Conservation (phyloP, 805 yeast species). For the Torulaspora gathmanii region DNA sequence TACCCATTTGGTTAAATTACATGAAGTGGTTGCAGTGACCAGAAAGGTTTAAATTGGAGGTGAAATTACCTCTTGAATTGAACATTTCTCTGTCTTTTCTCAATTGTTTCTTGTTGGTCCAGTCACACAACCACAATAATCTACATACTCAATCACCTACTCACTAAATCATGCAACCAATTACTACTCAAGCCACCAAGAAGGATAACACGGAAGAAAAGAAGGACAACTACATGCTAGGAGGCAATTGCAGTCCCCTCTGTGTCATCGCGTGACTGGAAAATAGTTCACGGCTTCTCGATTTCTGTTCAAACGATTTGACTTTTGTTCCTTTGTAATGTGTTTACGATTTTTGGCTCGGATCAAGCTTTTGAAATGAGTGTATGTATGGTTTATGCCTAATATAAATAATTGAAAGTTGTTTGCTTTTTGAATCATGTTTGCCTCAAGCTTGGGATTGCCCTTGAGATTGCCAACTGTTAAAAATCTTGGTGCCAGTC, state of each 20-base stretch:
- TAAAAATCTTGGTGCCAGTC: conserved; percentile 14
- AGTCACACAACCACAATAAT: background rate
- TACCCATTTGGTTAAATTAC: conserved; percentile 7
- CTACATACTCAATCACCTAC: background rate
- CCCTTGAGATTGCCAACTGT: background rate
- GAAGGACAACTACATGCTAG: conserved; percentile 28
- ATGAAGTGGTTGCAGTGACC: background rate
- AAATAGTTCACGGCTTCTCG: too few relatives aligned
- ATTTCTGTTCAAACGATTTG: background rate
- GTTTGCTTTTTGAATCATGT: background rate
- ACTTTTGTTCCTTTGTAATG: background rate
- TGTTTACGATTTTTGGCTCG: background rate
- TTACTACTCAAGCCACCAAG: conserved; percentile 28
- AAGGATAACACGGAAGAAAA: conserved; percentile 26
- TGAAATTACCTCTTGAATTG: too few relatives aligned
- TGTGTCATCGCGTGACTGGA: conserved; percentile 23
- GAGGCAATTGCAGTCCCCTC: conserved; percentile 23
- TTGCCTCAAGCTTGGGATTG: background rate
- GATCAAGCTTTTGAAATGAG: background rate
- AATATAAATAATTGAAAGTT: background rate
- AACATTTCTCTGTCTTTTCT: too few relatives aligned
- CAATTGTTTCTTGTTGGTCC: background rate
- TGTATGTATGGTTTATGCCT: background rate
- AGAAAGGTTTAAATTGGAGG: too few relatives aligned
- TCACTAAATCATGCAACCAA: conserved; percentile 24